These are phyloP conservation scores for Eucalyptus guilfoylei DNA, from an alignment of 345 rosid genomes.

Conservation along the genomic window DNA sequence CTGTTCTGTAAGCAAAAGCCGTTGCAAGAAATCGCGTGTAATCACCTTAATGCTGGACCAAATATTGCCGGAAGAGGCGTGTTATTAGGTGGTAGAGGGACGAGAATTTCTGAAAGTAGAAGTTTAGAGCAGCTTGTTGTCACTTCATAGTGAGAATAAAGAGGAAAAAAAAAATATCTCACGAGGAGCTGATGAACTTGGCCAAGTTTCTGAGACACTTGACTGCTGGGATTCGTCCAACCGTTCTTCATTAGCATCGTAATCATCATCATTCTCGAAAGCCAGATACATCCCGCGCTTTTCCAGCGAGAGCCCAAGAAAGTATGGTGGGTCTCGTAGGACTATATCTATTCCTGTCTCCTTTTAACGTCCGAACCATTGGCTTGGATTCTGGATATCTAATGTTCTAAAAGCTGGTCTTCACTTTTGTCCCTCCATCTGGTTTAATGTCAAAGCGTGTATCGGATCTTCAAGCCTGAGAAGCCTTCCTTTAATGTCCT, in stretches of 20 bases:
- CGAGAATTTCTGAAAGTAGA: neutral
- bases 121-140: too few relatives aligned
- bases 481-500: conserved; percentile 27
- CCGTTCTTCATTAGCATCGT: conserved; percentile 20
- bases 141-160: too few relatives aligned
- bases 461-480: neutral
- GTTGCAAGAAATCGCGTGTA: neutral
- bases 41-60: neutral
- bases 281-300: conserved; percentile 26
- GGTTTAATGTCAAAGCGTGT: neutral
- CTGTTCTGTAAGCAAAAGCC: neutral
- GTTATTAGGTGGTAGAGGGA: neutral
- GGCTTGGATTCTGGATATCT: conserved; percentile 18
- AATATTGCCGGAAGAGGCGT: neutral
- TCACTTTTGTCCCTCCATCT: neutral
- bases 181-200: conserved; percentile 17
- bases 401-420: conserved; percentile 38
- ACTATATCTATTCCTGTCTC: conserved; percentile 14
- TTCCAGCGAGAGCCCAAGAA: conserved; percentile 19
- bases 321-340: neutral
- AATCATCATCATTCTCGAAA: conserved; percentile 33
- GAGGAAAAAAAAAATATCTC: neutral
- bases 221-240: conserved; percentile 17
- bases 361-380: neutral
- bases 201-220: conserved; percentile 22